phyloP scores from a whole-genome alignment of 2,329 filamentous ascomycete species.

The Thermomyces lanuginosus region DNA sequence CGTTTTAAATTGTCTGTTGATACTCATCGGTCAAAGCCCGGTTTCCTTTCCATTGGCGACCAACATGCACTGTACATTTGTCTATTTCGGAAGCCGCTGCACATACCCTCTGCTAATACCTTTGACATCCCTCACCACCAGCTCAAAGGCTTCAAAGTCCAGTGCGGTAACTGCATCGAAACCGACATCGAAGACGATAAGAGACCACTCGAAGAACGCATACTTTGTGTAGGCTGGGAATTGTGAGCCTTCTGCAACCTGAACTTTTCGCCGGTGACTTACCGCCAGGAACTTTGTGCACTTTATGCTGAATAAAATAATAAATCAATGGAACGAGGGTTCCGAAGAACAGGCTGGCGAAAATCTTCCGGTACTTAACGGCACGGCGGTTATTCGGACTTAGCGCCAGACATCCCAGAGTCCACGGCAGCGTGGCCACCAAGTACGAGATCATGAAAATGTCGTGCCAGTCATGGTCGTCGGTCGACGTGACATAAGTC shows the following conservation, averaged over 20 bases:
- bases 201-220: slow-evolving; percentile 92
- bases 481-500: slow-evolving; percentile 96
- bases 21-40: slow-evolving; percentile 20
- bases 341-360: slow-evolving; percentile 73
- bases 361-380: slow-evolving; percentile 73
- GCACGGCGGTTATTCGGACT: slow-evolving; percentile 72
- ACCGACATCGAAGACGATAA: slow-evolving; percentile 86
- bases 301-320: slow-evolving; percentile 98
- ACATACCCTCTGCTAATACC: slow-evolving; percentile 97
- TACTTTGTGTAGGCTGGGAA: slow-evolving; percentile 80
- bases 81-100: slow-evolving; percentile 81
- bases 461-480: slow-evolving; percentile 97
- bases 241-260: slow-evolving; percentile 2
- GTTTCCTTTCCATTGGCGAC: slow-evolving; percentile 23
- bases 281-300: slow-evolving; percentile 88
- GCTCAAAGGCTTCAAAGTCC: slow-evolving; percentile 78
- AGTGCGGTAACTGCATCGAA: slow-evolving; percentile 91
- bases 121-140: slow-evolving; percentile 76
- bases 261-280: slow-evolving; percentile 20
- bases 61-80: slow-evolving; percentile 36
- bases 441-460: slow-evolving; percentile 99
- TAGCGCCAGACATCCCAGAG: slow-evolving; percentile 69
- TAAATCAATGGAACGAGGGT: slow-evolving; percentile 82
- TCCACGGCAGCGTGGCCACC: slow-evolving; percentile 89
- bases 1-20: slow-evolving; percentile 34